phyloP scores from a whole-genome alignment of 805 yeast species.

The Soucietia sequanensis region DNA sequence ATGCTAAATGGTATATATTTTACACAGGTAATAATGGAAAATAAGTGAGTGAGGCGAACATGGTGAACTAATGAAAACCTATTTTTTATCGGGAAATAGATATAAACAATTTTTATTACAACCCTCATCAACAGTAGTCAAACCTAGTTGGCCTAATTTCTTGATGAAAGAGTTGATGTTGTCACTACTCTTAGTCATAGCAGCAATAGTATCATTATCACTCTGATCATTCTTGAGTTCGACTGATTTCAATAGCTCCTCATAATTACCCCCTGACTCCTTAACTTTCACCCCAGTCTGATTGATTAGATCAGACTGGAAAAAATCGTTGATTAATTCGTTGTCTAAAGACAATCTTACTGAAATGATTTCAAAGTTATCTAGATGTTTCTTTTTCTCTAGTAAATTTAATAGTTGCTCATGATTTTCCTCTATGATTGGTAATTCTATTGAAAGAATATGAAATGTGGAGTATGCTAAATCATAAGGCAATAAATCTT shows the following conservation, averaged over 20 bases:
- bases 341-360: slow-evolving; percentile 13
- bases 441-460: slow-evolving; percentile 31
- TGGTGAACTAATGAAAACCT: too few species aligned
- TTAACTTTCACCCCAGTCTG: not conserved
- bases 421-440: slow-evolving; percentile 24
- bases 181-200: too few species aligned
- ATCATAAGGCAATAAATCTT: slow-evolving; percentile 28
- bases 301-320: slow-evolving; percentile 3
- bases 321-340: slow-evolving; percentile 13
- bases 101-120: slow-evolving; percentile 14
- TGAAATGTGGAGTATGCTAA: slow-evolving; percentile 22
- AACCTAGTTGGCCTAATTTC: slow-evolving; percentile 18
- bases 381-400: slow-evolving; percentile 6
- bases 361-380: slow-evolving; percentile 9
- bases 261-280: slow-evolving; percentile 11
- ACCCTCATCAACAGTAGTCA: slow-evolving; percentile 19
- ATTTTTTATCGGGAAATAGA: slow-evolving; percentile 16
- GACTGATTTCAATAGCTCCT: slow-evolving; percentile 14
- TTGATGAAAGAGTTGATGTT: slow-evolving; percentile 13
- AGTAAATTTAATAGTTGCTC: slow-evolving; percentile 18
- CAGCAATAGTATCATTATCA: too few species aligned
- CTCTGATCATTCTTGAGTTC: slow-evolving; percentile 2
- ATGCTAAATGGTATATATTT: too few species aligned
- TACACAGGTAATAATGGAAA: too few species aligned
- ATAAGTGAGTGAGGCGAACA: too few species aligned